A percentile compares a stretch with the other conserved stretches of the same genome.
phyloP scores from a whole-genome alignment of 495 filamentous ascomycete genomes.

The Penicillium mononematosum region DNA sequence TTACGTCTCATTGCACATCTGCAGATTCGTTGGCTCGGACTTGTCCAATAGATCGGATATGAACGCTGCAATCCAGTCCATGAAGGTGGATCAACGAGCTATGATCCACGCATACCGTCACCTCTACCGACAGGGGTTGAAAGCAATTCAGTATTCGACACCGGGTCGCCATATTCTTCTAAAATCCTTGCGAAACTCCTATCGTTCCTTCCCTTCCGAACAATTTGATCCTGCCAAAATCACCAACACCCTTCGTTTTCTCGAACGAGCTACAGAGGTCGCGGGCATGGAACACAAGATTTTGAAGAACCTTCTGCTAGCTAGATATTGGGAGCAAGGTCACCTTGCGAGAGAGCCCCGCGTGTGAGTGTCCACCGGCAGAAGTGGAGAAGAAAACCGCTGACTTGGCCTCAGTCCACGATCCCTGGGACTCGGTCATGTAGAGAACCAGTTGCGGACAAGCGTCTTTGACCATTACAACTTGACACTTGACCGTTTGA shows the following conservation, averaged over 20 bases:
- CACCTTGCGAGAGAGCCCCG: slow-evolving; percentile 35
- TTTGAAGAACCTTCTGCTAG: slow-evolving; percentile 68
- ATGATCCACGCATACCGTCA: slow-evolving; percentile 76
- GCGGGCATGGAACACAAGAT: slow-evolving; percentile 78
- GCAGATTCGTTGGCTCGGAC: background rate
- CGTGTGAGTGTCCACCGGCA: slow-evolving; percentile 31
- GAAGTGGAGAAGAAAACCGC: slow-evolving; percentile 9
- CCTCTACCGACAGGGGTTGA: slow-evolving; percentile 70
- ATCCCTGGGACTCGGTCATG: slow-evolving; percentile 28
- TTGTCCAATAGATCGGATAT: slow-evolving; percentile 7
- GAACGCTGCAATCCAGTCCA: slow-evolving; percentile 15
- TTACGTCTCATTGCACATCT: background rate
- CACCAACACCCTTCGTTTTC: slow-evolving; percentile 72
- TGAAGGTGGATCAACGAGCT: slow-evolving; percentile 29
- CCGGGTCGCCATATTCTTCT: slow-evolving; percentile 69
- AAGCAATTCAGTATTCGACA: slow-evolving; percentile 75
- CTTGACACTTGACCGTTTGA: slow-evolving; percentile 67
- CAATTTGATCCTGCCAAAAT: slow-evolving; percentile 62
- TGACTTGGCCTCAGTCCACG: slow-evolving; percentile 35
- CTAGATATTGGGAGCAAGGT: slow-evolving; percentile 57
- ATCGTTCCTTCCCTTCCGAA: slow-evolving; percentile 55
- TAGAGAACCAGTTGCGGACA: slow-evolving; percentile 32
- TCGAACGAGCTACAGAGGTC: slow-evolving; percentile 63
- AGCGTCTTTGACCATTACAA: slow-evolving; percentile 58
- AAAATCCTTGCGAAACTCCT: slow-evolving; percentile 64